Base-by-base conservation (phyloP, 2,329 filamentous ascomycete genomes). In the Botrytis cinerea region DNA sequence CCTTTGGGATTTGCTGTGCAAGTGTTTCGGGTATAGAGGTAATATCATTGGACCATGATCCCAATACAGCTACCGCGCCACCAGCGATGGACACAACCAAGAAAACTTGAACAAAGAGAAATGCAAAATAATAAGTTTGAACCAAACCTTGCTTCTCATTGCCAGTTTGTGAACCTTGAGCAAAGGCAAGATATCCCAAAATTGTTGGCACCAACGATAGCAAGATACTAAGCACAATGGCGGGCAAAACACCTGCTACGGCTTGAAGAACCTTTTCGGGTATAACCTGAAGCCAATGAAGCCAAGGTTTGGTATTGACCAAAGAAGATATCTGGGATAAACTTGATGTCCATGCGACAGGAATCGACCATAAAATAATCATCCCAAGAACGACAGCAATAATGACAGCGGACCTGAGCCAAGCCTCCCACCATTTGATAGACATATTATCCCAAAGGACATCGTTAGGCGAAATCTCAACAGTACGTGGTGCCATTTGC, bases 361-460 rank as follows among this genome's bases (percentile, higher is more conserved):
- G 95, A 78, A 97, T 89, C 62, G 94, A 93, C 93, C 95, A 99
- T 32, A 96, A 87, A 76, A 98, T 85, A 68, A 97, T 88, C 87
- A 98, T 94, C 9, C 86, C 92, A 51, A 86, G 82, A 12, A 97
- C 91, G 38, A 92, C 78, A 12, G 84, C 82, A 45, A 93, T 83
- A 18, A 95, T 91, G 14, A 91, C 81, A 51, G 85, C 87, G 2
- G 90, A 90, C 43, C 80, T 78, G 22, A 79, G 59, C 86, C 95
- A 97, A 73, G 91, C 88, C 75, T 95, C 91, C 94, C 95, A 98
- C 95, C 96, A 98, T 72, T 88, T 90, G 78, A 98, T 92, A 0
- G 94, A 95, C 91, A 99, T 95, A 80, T 99, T 99, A 77, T 97
- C 93, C 96, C 96, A 99, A 59, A 97, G 87, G 14, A 99, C 94